A percentile compares a stretch with the other conserved stretches of the same genome.
phyloP scores from a whole-genome alignment of 2,329 filamentous ascomycete species.

The Ophiostoma populinum region DNA sequence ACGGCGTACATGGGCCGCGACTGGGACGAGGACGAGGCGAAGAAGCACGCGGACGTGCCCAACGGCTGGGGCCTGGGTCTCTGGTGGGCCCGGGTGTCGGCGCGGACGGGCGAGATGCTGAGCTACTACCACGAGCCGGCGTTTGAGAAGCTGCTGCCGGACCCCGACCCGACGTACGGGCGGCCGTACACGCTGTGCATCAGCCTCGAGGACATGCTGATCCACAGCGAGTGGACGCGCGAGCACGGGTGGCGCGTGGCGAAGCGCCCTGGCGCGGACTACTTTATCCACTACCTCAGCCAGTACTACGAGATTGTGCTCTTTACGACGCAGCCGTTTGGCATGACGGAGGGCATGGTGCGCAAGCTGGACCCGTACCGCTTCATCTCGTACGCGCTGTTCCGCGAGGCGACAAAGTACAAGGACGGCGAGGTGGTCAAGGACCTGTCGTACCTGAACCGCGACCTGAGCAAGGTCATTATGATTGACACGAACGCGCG shows the following conservation, averaged over 20 bases:
- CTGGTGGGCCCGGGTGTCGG: constrained; percentile 67
- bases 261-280: constrained; percentile 88
- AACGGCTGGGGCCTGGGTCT: constrained; percentile 60
- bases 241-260: constrained; percentile 92
- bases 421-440: constrained; percentile 94
- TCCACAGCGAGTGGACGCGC: constrained; percentile 87
- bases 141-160: constrained; percentile 81
- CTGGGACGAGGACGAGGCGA: constrained; percentile 67
- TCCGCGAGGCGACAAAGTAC: constrained; percentile 92
- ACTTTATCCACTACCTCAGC: constrained; percentile 90
- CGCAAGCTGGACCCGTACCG: constrained; percentile 90
- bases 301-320: constrained; percentile 97
- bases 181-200: constrained; percentile 86
- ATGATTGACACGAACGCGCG: constrained; percentile 74
- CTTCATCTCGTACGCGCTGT: constrained; percentile 89
- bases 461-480: constrained; percentile 87
- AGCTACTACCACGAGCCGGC: constrained; percentile 93
- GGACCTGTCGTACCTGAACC: constrained; percentile 96
- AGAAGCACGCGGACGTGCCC: constrained; percentile 48
- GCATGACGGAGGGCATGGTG: constrained; percentile 71
- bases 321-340: constrained; percentile 77
- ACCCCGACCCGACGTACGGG: constrained; percentile 60
- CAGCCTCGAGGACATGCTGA: constrained; percentile 80
- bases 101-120: constrained; percentile 57
- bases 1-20: constrained; percentile 68